Percentiles rank a stretch among this genome's conserved stretches.
Evolutionary conservation across 2,329 filamentous ascomycete species (phyloP).

Genomic region (Penicillium fuscoglaucum): DNA sequence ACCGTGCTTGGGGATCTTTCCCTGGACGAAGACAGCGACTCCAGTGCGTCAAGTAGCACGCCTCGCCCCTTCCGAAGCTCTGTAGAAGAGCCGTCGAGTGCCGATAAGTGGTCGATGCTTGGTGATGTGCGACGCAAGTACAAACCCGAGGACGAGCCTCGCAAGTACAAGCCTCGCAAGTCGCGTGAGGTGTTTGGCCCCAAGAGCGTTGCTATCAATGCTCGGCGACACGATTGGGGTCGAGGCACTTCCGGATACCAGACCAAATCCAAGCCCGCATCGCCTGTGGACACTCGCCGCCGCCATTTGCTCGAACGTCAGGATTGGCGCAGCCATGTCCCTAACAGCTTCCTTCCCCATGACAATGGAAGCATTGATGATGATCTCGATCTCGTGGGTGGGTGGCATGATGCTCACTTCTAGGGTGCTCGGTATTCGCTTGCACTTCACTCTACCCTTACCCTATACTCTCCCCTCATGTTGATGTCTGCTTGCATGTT

Average conservation of each 20-base stretch:
- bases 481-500: constrained; percentile 18
- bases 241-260: constrained; percentile 41
- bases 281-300: constrained; percentile 30
- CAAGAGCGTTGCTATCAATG: constrained; percentile 46
- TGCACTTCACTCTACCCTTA: constrained; percentile 14
- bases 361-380: constrained; percentile 61
- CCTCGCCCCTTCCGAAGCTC: constrained; percentile 57
- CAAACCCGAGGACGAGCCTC: constrained; percentile 53
- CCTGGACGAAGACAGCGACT: constrained; percentile 66
- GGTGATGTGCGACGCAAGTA: constrained; percentile 78
- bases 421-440: constrained; percentile 36
- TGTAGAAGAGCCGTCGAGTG: constrained; percentile 51
- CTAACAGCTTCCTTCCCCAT: constrained; percentile 35
- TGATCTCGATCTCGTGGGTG: constrained; percentile 92
- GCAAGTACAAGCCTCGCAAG: constrained; percentile 63
- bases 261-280: constrained; percentile 38
- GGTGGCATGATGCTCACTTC: constrained; percentile 72
- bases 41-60: constrained; percentile 38
- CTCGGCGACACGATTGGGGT: constrained; percentile 46
- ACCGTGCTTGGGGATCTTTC: constrained; percentile 36
- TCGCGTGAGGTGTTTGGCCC: constrained; percentile 54
- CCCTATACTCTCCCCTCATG: constrained; percentile 13
- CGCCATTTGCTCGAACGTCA: constrained; percentile 45
- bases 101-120: constrained; percentile 88
- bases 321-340: constrained; percentile 48